These are phyloP conservation scores for Yamadazyma blattariae DNA, from an alignment of 1,139 yeast species.

Conservation along the genomic window DNA sequence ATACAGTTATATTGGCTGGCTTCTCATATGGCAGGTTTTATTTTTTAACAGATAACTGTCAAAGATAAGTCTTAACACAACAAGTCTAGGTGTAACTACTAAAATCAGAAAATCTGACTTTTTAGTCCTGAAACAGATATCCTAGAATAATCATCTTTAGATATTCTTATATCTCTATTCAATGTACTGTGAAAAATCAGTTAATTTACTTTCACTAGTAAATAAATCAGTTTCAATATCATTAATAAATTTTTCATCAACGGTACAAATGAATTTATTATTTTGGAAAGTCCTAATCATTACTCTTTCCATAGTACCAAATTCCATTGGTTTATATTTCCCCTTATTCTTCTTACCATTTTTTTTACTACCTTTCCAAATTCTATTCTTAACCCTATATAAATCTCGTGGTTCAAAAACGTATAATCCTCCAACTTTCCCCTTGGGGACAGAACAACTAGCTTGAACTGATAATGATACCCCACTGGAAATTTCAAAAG, in stretches of 20 bases:
- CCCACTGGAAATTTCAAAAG: conserved; percentile 1
- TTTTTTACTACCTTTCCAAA: conserved; percentile 8
- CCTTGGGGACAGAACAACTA: conserved; percentile 9
- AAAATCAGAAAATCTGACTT: no score
- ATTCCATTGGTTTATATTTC: conserved; percentile 7
- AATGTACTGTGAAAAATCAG: neutral
- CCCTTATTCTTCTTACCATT: no score
- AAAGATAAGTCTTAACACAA: no score
- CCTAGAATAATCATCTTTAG: no score
- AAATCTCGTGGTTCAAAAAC: conserved; percentile 10
- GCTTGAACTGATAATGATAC: conserved; percentile 3
- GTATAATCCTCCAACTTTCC: conserved; percentile 11
- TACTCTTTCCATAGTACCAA: conserved; percentile 4
- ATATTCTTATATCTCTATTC: no score
- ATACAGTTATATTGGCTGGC: no score
- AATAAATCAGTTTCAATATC: conserved; percentile 1
- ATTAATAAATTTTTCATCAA: conserved; percentile 9
- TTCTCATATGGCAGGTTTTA: no score
- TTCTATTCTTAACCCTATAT: conserved; percentile 5
- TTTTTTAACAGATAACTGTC: no score
- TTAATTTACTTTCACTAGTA: neutral
- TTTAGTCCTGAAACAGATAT: no score
- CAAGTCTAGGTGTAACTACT: neutral
- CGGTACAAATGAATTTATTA: conserved; percentile 13
- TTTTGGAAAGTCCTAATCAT: conserved; percentile 10